Conservation (phyloP, 169 alveolate species). For the Perkinsus marinus region DNA sequence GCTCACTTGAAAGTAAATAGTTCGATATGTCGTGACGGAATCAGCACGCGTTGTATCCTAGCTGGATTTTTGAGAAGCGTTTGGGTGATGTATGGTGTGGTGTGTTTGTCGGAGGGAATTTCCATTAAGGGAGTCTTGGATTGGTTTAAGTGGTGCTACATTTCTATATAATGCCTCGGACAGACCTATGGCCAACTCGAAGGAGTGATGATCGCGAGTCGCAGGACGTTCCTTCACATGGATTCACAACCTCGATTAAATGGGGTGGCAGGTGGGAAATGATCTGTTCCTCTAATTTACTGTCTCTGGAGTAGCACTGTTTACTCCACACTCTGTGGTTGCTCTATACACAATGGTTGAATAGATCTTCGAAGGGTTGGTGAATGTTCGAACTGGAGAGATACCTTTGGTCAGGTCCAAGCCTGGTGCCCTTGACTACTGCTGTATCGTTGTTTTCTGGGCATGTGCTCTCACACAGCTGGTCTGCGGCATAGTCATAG, state of each 20-base stretch:
- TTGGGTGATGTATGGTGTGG: too few species aligned
- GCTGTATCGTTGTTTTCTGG: not conserved
- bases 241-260: not conserved
- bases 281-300: not conserved
- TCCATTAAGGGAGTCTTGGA: too few species aligned
- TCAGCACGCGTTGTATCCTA: too few species aligned
- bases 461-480: not conserved
- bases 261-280: not conserved
- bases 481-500: not conserved
- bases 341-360: not conserved
- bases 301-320: not conserved
- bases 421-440: not conserved
- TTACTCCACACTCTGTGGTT: not conserved
- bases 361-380: not conserved
- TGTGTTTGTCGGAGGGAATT: too few species aligned
- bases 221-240: not conserved
- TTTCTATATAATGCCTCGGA: too few species aligned
- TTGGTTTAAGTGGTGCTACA: too few species aligned
- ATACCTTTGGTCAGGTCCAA: not conserved
- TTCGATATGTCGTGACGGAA: too few species aligned
- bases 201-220: too few species aligned
- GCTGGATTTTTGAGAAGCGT: too few species aligned
- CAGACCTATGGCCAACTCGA: too few species aligned
- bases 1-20: too few species aligned
- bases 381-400: not conserved